A percentile compares a stretch with the other conserved stretches of the same genome.
Conservation (phyloP, 305 asterid species). For the Solanum hybrid region DNA sequence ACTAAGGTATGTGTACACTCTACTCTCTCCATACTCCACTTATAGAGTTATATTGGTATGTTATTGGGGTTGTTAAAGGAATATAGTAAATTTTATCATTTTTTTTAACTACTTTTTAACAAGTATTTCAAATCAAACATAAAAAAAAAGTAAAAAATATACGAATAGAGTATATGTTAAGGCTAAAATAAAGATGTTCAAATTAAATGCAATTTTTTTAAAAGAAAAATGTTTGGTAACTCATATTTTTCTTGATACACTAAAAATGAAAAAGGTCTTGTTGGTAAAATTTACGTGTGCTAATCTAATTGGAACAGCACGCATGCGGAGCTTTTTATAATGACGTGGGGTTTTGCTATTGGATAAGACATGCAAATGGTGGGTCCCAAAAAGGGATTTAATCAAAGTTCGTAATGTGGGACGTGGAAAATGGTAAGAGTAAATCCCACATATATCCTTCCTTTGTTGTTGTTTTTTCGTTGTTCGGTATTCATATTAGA, state of each 20-base stretch:
- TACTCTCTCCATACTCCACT: background rate
- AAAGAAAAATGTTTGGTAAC: background rate
- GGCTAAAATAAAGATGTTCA: too few species aligned
- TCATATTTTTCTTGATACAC: background rate
- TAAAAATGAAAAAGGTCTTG: background rate
- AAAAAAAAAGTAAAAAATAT: too few species aligned
- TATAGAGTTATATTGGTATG: too few species aligned
- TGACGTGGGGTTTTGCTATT: background rate
- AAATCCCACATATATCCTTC: constrained; percentile 2
- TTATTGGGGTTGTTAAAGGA: too few species aligned
- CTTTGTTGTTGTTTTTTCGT: background rate
- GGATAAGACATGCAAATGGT: background rate
- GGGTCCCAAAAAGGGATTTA: background rate
- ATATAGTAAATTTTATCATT: too few species aligned
- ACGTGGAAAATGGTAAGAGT: constrained; percentile 36
- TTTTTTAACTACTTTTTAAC: too few species aligned
- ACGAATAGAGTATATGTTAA: too few species aligned
- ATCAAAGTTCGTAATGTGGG: background rate
- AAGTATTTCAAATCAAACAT: too few species aligned
- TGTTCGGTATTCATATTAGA: background rate
- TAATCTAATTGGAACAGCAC: background rate
- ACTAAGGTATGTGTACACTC: background rate
- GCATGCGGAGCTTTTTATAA: background rate
- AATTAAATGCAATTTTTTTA: background rate
- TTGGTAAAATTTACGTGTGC: background rate